Evolutionary conservation across 1,284 basidiomycete genomes (phyloP).

Genomic region (Amylostereum areolatum): DNA sequence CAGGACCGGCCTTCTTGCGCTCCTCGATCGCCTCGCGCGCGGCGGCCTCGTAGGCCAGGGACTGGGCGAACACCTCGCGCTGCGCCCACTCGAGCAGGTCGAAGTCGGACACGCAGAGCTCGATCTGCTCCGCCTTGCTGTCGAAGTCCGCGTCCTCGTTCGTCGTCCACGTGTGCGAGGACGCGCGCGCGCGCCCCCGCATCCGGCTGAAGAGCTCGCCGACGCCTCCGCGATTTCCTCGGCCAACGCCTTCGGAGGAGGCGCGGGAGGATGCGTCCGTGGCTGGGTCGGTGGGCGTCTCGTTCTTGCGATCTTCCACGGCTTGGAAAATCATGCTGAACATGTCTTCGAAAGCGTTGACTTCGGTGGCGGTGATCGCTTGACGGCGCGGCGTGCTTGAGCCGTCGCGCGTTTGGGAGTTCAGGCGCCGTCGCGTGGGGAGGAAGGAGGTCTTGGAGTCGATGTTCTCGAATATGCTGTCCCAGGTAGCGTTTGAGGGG

Average conservation of each 20-base stretch:
- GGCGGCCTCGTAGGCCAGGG: constrained; percentile 40
- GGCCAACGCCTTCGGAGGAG: constrained; percentile 12
- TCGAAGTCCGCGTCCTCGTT: constrained; percentile 60
- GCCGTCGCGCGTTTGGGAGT: constrained; percentile 4
- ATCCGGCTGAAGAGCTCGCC: constrained; percentile 34
- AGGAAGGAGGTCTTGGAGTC: constrained; percentile 14
- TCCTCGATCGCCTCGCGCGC: constrained; percentile 32
- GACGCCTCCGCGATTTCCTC: constrained; percentile 10
- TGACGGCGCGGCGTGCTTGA: constrained; percentile 32
- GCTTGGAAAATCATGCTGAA: constrained; percentile 66
- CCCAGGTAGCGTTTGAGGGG: constrained; percentile 53
- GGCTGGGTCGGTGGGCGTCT: constrained; percentile 11
- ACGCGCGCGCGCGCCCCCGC: constrained; percentile 40
- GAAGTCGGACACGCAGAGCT: constrained; percentile 61
- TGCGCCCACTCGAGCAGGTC: constrained; percentile 75
- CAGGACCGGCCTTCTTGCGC: constrained; percentile 3
- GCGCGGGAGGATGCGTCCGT: too few species aligned
- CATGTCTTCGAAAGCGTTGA: constrained; percentile 62
- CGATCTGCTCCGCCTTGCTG: constrained; percentile 70
- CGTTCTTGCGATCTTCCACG: constrained; percentile 29
- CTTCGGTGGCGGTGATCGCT: constrained; percentile 63
- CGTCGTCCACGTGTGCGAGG: constrained; percentile 42
- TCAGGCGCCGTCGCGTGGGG: constrained; percentile 5
- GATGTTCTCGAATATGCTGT: constrained; percentile 46
- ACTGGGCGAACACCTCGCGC: constrained; percentile 62